Percentiles rank a stretch among this genome's conserved stretches.
phyloP scores from a whole-genome alignment of 306 rosid species.

The Inga leiocalycina region DNA sequence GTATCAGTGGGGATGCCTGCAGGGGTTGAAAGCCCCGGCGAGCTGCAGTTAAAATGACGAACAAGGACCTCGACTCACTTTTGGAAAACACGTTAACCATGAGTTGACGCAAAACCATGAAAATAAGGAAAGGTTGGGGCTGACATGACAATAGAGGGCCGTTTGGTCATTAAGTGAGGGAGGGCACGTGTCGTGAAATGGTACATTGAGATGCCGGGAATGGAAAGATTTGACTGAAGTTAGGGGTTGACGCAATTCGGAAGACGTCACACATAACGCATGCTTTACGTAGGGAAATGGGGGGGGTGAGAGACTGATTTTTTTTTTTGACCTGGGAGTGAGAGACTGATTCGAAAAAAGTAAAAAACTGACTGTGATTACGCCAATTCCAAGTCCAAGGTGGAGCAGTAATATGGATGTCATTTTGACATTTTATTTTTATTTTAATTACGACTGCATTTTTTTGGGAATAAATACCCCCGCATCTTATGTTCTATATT shows the following conservation, averaged over 20 bases:
- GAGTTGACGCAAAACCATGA: slow-evolving; percentile 11
- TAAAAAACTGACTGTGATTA: neutral
- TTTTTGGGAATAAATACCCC: too few species aligned
- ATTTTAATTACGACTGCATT: too few species aligned
- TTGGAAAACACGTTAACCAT: slow-evolving; percentile 33
- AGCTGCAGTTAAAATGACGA: slow-evolving; percentile 44
- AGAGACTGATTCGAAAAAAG: neutral
- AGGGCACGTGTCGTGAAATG: neutral
- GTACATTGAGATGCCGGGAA: neutral
- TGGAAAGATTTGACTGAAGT: slow-evolving; percentile 44
- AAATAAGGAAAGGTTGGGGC: slow-evolving; percentile 36
- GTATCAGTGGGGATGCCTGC: neutral
- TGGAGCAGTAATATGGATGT: neutral
- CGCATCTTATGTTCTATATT: too few species aligned
- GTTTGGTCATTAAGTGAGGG: slow-evolving; percentile 34
- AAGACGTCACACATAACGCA: slow-evolving; percentile 28
- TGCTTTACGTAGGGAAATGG: slow-evolving; percentile 18
- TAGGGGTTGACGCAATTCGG: neutral
- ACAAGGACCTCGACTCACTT: slow-evolving; percentile 46
- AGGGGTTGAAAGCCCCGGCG: neutral
- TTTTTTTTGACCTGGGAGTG: neutral
- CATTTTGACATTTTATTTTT: neutral
- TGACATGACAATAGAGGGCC: slow-evolving; percentile 51
- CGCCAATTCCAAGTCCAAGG: slow-evolving; percentile 28
- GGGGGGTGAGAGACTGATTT: neutral